These are phyloP conservation scores for Ceratobasidium sp. DNA, from an alignment of 1,284 basidiomycete genomes.

Conservation along the genomic window DNA sequence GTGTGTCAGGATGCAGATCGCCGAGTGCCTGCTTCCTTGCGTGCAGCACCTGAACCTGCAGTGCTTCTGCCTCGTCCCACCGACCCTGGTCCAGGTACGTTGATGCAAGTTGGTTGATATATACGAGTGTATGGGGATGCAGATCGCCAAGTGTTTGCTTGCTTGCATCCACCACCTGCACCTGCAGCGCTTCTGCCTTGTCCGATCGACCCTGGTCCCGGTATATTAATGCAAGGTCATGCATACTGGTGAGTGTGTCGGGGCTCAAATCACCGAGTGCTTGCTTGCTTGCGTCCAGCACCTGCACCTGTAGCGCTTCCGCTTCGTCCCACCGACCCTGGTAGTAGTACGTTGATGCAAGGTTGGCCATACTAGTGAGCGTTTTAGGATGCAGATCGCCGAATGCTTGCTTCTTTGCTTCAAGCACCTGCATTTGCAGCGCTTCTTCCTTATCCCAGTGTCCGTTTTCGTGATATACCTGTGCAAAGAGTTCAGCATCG, in stretches of 20 bases:
- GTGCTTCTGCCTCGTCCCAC: not conserved
- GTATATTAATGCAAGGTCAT: constrained; percentile 4
- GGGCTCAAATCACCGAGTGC: not conserved
- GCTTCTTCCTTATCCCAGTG: not conserved
- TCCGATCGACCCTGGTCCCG: not conserved
- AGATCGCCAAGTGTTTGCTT: not conserved
- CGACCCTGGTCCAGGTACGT: not conserved
- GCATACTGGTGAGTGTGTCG: not conserved
- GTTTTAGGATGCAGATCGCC: not conserved
- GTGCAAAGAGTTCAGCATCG: not conserved
- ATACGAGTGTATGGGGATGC: not conserved
- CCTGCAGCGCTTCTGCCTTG: not conserved
- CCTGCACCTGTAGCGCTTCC: not conserved
- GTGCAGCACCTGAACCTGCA: not conserved
- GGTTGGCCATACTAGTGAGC: not conserved
- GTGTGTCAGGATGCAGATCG: constrained; percentile 9
- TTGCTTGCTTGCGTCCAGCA: not conserved
- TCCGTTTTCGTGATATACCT: not conserved
- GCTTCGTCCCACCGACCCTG: not conserved
- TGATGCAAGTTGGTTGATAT: not conserved
- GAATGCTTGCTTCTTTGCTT: not conserved
- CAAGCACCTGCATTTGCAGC: not conserved
- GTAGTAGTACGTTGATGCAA: not conserved
- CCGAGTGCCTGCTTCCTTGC: constrained; percentile 1
- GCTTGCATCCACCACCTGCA: not conserved